phyloP scores from a whole-genome alignment of 1,284 basidiomycete genomes.

The Puccinia horiana region DNA sequence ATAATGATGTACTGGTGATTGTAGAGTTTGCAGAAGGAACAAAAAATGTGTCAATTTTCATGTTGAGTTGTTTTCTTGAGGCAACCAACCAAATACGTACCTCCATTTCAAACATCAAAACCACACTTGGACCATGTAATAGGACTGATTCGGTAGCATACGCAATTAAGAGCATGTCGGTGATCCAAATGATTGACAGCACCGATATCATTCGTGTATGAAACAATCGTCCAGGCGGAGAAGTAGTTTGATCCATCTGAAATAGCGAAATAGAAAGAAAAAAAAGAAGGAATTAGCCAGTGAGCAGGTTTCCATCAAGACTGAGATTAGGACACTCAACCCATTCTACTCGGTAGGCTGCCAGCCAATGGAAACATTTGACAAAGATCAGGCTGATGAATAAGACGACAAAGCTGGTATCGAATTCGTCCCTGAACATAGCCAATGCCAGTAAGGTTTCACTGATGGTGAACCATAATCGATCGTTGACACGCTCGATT shows the following conservation, averaged over 20 bases:
- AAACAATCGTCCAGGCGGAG: conserved; percentile 77
- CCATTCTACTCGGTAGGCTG: conserved; percentile 91
- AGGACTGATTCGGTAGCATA: conserved; percentile 77
- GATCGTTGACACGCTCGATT: conserved; percentile 92
- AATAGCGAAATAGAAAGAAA: conserved; percentile 4
- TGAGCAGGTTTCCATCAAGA: neutral
- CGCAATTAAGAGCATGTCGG: conserved; percentile 72
- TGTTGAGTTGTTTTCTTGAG: neutral
- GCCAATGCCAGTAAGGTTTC: conserved; percentile 93
- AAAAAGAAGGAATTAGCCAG: neutral
- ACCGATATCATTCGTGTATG: conserved; percentile 78
- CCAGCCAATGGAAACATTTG: conserved; percentile 97
- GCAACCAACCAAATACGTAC: conserved; percentile 61
- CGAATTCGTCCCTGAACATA: conserved; percentile 72
- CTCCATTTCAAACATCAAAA: conserved; percentile 93
- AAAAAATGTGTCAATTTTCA: conserved; percentile 33
- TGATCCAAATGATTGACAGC: conserved; percentile 69
- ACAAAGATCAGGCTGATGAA: conserved; percentile 89
- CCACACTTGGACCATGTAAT: conserved; percentile 76
- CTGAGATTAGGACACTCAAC: conserved; percentile 63
- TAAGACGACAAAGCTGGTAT: conserved; percentile 86
- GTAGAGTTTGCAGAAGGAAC: neutral
- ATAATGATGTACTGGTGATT: conserved; percentile 78
- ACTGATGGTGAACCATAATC: conserved; percentile 95
- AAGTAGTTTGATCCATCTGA: conserved; percentile 93